A percentile compares a stretch with the other conserved stretches of the same genome.
phyloP scores from a whole-genome alignment of 1,284 basidiomycete species.

The Ceratobasidium sp. region DNA sequence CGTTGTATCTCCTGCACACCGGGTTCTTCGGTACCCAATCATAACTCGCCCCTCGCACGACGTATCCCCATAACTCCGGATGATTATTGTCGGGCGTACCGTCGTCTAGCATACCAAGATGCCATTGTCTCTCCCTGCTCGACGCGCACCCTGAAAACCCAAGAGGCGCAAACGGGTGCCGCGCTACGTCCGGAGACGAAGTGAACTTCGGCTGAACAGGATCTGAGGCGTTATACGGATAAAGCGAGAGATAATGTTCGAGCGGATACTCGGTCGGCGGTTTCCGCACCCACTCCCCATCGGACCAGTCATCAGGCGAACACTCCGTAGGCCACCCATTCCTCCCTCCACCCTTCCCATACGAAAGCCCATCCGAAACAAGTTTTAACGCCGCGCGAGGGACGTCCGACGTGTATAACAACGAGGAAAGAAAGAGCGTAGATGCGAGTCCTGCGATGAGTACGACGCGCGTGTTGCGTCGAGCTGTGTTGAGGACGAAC shows the following conservation, averaged over 20 bases:
- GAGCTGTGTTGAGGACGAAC: conserved; percentile 1
- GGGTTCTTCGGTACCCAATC: conserved; percentile 64
- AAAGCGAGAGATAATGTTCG: conserved; percentile 35
- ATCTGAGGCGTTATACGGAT: conserved; percentile 36
- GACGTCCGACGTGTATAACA: conserved; percentile 25
- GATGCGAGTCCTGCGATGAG: conserved; percentile 34
- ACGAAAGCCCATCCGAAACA: conserved; percentile 17
- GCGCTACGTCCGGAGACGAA: conserved; percentile 16
- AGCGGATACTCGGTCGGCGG: conserved; percentile 28
- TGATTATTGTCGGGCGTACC: conserved; percentile 68
- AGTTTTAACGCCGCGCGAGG: conserved; percentile 22
- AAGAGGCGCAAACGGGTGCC: conserved; percentile 66
- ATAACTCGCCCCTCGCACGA: conserved; percentile 60
- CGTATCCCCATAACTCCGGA: conserved; percentile 52
- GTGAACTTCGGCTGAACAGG: conserved; percentile 6
- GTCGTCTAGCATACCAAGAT: conserved; percentile 66
- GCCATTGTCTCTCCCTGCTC: conserved; percentile 72
- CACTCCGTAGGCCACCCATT: conserved; percentile 44
- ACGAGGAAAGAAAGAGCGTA: conserved; percentile 17
- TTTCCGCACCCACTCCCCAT: conserved; percentile 45
- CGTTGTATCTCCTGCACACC: conserved; percentile 59
- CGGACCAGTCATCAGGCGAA: conserved; percentile 47
- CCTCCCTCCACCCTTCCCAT: not conserved
- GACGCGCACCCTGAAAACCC: conserved; percentile 73
- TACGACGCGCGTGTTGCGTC: conserved; percentile 28